Percentiles rank a stretch among this genome's conserved stretches.
Conservation (phyloP, 2,329 filamentous ascomycete genomes). For the Neonectria sp. region DNA sequence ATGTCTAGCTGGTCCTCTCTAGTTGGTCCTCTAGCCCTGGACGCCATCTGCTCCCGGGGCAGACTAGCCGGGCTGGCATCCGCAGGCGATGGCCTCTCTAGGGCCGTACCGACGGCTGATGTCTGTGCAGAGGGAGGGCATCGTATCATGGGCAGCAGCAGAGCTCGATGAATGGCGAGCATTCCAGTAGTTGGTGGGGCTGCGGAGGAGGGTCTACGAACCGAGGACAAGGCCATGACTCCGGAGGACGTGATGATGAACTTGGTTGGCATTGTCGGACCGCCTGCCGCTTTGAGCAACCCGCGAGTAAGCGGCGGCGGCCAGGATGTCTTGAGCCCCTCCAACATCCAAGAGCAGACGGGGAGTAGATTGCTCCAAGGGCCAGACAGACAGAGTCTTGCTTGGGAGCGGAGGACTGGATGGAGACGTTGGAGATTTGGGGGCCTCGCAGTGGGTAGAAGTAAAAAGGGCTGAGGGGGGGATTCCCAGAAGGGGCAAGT, state of each 20-base stretch:
- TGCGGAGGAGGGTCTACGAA: neutral
- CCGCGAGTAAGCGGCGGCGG: neutral
- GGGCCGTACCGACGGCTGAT: conserved; percentile 3
- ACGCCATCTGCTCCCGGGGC: conserved; percentile 3
- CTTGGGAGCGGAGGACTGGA: neutral
- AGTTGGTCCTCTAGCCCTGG: neutral
- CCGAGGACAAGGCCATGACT: neutral
- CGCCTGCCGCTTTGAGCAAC: neutral
- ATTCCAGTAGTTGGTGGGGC: neutral
- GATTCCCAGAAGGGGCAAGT: neutral
- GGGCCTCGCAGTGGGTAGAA: neutral
- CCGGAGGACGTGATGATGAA: neutral
- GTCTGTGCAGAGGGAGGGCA: neutral
- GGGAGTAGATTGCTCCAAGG: too few species aligned
- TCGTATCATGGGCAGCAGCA: conserved; percentile 2
- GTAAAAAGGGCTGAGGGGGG: neutral
- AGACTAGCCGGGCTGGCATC: neutral
- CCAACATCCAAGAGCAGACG: neutral
- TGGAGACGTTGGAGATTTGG: neutral
- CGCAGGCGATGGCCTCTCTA: neutral
- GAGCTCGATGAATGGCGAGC: neutral
- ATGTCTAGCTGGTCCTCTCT: too few species aligned
- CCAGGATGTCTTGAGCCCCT: neutral
- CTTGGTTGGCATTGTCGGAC: neutral
- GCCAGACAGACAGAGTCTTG: too few species aligned